Percentiles rank a stretch among this genome's conserved stretches.
Evolutionary conservation across 2,329 filamentous ascomycete genomes (phyloP).

Genomic region (Aureobasidium leucospermi): DNA sequence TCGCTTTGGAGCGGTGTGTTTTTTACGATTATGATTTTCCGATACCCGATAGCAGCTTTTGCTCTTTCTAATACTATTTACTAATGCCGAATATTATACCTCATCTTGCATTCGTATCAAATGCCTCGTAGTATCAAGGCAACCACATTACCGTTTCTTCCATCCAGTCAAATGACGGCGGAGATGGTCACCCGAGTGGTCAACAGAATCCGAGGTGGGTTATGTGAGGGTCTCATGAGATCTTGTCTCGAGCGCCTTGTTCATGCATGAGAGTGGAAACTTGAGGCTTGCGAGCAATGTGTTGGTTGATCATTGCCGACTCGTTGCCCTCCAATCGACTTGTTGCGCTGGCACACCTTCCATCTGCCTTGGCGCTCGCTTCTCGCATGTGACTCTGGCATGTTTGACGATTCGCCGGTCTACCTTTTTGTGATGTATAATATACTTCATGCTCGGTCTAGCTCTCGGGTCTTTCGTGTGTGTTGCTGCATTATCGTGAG

Average conservation of each 20-base stretch:
- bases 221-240: not conserved
- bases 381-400: not conserved
- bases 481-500: not conserved
- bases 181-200: not conserved
- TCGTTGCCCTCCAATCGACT: not conserved
- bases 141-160: not conserved
- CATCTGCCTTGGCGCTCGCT: not conserved
- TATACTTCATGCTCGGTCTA: not conserved
- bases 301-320: not conserved
- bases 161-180: not conserved
- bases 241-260: not conserved
- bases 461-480: not conserved
- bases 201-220: not conserved
- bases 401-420: not conserved
- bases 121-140: not conserved
- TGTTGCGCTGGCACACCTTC: not conserved
- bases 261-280: not conserved
- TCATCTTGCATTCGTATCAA: not conserved
- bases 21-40: slow-evolving; percentile 8
- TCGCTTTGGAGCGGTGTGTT: not conserved
- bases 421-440: not conserved
- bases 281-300: not conserved
- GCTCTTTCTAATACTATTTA: not conserved
- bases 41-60: slow-evolving; percentile 10
- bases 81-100: not conserved